Percentiles rank a stretch among this genome's conserved stretches.
phyloP scores from a whole-genome alignment of 2,329 filamentous ascomycete genomes.

The Cladosporium phlei region DNA sequence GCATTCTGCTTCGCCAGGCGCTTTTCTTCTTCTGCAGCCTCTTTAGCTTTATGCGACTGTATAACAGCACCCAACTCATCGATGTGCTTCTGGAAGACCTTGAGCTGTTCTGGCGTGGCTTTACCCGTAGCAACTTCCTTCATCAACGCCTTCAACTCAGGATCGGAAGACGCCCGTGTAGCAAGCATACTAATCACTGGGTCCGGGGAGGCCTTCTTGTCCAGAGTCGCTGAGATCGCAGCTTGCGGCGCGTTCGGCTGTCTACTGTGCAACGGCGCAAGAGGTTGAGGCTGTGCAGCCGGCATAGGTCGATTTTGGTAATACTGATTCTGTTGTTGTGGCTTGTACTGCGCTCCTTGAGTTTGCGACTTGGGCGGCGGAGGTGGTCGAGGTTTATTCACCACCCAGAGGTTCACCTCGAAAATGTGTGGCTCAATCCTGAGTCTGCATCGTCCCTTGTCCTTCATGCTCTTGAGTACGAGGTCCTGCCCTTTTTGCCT shows the following conservation, averaged over 20 bases:
- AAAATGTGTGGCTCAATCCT: constrained; percentile 76
- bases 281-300: constrained; percentile 12
- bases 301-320: constrained; percentile 20
- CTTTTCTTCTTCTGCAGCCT: constrained; percentile 8
- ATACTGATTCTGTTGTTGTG: constrained; percentile 18
- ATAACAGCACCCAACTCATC: constrained; percentile 57
- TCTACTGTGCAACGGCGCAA: constrained; percentile 10
- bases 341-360: constrained; percentile 18
- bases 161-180: constrained; percentile 68
- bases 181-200: constrained; percentile 78
- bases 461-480: constrained; percentile 33
- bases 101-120: constrained; percentile 65
- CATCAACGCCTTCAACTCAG: constrained; percentile 71
- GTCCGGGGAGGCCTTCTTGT: constrained; percentile 45
- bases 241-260: constrained; percentile 6
- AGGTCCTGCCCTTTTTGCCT: constrained; percentile 43
- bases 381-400: constrained; percentile 59
- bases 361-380: constrained; percentile 25
- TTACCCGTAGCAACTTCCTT: constrained; percentile 74
- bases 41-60: constrained; percentile 9
- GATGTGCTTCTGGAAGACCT: constrained; percentile 74
- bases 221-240: constrained; percentile 16
- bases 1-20: neutral
- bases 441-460: constrained; percentile 67
- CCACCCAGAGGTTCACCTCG: constrained; percentile 67